Percentiles rank a stretch among this genome's conserved stretches.
Evolutionary conservation across 2,329 filamentous ascomycete genomes (phyloP).

Genomic region (Ramichloridium luteum): DNA sequence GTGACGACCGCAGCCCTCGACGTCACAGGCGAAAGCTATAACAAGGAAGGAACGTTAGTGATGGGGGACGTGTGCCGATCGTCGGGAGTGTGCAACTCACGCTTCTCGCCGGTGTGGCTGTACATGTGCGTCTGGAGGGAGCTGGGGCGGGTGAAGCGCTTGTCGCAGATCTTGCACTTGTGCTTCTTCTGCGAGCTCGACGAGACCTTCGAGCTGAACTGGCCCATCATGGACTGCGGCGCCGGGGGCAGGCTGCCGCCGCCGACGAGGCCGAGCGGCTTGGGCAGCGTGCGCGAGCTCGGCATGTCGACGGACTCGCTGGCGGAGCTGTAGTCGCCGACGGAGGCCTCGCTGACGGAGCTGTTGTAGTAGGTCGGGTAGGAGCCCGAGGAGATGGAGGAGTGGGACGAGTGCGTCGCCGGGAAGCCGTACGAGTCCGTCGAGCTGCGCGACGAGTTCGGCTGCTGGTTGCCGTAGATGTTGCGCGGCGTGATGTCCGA

Average conservation of each 20-base stretch:
- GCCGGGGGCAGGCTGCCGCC: slow-evolving; percentile 57
- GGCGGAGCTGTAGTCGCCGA: slow-evolving; percentile 87
- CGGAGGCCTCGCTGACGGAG: slow-evolving; percentile 65
- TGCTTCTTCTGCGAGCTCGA: slow-evolving; percentile 98
- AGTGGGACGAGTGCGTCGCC: slow-evolving; percentile 69
- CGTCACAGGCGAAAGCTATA: slow-evolving; percentile 82
- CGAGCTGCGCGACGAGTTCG: slow-evolving; percentile 52
- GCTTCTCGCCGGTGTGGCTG: slow-evolving; percentile 95
- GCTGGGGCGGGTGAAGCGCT: slow-evolving; percentile 88
- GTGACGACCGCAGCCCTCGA: slow-evolving; percentile 86
- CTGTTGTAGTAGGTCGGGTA: slow-evolving; percentile 77
- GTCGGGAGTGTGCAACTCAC: slow-evolving; percentile 47
- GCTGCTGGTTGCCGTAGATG: slow-evolving; percentile 64
- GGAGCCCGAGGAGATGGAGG: slow-evolving; percentile 74
- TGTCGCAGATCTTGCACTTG: slow-evolving; percentile 98
- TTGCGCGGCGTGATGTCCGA: slow-evolving; percentile 70
- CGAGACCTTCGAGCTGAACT: slow-evolving; percentile 93
- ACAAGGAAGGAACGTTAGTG: slow-evolving; percentile 11
- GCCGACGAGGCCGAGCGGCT: slow-evolving; percentile 55
- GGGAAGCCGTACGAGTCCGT: slow-evolving; percentile 88
- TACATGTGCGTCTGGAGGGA: slow-evolving; percentile 97
- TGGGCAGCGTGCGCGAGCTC: slow-evolving; percentile 68
- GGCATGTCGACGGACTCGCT: slow-evolving; percentile 74
- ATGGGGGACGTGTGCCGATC: slow-evolving; percentile 5
- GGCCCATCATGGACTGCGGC: slow-evolving; percentile 95